These are phyloP conservation scores for Silene coronaria DNA, from an alignment of 179 eudicot species.

Conservation along the genomic window DNA sequence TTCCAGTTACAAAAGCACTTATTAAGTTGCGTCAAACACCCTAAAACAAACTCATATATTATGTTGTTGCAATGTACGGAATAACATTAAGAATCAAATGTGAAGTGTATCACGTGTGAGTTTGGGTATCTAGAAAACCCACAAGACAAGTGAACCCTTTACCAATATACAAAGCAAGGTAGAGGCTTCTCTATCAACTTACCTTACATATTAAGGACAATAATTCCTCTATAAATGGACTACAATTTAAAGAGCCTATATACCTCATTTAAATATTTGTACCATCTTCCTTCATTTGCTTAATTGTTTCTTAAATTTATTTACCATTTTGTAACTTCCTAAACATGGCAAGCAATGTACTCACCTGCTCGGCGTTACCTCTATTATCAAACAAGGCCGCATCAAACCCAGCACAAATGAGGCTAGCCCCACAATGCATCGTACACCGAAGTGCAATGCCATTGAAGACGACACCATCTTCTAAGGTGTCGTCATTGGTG, in stretches of 20 bases:
- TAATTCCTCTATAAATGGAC: neutral
- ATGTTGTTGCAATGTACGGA: no score
- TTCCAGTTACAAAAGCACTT: no score
- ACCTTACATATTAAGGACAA: neutral
- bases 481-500: constrained; percentile 7
- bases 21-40: no score
- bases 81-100: neutral
- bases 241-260: neutral
- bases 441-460: neutral
- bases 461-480: neutral
- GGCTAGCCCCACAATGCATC: constrained; percentile 12
- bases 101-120: neutral
- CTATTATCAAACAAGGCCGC: constrained; percentile 15
- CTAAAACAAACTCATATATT: no score
- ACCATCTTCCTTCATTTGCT: no score
- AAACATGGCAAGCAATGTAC: constrained; percentile 21
- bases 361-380: constrained; percentile 14
- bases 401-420: neutral
- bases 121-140: neutral
- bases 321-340: neutral
- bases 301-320: neutral
- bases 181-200: constrained; percentile 2
- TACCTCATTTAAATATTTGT: no score
- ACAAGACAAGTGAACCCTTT: constrained; percentile 7
- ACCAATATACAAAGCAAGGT: constrained; percentile 15